Percentiles rank a stretch among this genome's conserved stretches.
Evolutionary conservation across 2,329 filamentous ascomycete species (phyloP).

Genomic region (Plenodomus lindquistii): DNA sequence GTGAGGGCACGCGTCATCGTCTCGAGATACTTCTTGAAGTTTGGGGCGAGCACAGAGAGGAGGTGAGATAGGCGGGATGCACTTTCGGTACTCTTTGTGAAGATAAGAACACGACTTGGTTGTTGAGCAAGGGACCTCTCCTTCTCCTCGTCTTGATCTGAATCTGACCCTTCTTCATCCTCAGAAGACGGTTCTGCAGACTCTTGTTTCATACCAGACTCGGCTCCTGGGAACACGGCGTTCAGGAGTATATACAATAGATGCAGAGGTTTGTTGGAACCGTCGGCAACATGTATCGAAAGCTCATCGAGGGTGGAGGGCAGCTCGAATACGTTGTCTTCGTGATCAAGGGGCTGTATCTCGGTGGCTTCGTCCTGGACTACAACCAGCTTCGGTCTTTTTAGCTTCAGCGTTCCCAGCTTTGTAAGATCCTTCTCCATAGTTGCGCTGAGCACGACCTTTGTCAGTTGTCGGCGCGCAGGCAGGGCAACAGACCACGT

Average conservation of each 20-base stretch:
- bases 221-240: constrained; percentile 45
- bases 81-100: constrained; percentile 87
- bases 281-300: constrained; percentile 54
- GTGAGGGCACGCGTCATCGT: constrained; percentile 78
- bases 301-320: constrained; percentile 55
- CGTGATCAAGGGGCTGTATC: constrained; percentile 22
- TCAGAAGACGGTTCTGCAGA: constrained; percentile 2
- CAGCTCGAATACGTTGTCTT: constrained; percentile 57
- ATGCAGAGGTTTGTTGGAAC: constrained; percentile 71
- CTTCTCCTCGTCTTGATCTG: constrained; percentile 9
- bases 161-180: constrained; percentile 16
- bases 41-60: constrained; percentile 67
- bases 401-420: constrained; percentile 72
- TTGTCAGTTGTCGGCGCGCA: constrained; percentile 61
- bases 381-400: constrained; percentile 74
- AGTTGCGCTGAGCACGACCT: constrained; percentile 87
- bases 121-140: constrained; percentile 20
- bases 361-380: constrained; percentile 61
- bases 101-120: constrained; percentile 66
- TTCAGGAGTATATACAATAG: constrained; percentile 75
- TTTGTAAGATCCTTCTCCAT: constrained; percentile 87
- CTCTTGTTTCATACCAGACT: neutral
- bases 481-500: constrained; percentile 39
- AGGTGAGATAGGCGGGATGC: constrained; percentile 86
- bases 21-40: constrained; percentile 61